These are phyloP conservation scores for Blastobotrys indianensis DNA, from an alignment of 1,139 yeast species.

Conservation along the genomic window DNA sequence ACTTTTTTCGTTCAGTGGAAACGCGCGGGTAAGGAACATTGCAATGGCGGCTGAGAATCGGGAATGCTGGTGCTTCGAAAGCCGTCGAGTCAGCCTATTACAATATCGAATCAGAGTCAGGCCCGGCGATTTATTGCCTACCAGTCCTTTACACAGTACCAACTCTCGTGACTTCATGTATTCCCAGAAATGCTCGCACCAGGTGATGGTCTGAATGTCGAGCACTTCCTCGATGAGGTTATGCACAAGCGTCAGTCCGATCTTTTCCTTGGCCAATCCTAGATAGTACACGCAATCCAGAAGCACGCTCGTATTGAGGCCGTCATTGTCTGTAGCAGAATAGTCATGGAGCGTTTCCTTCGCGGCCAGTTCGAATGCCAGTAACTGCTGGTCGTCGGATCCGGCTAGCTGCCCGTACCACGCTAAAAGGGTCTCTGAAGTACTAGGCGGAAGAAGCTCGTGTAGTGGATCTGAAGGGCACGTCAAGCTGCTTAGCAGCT, in stretches of 20 bases:
- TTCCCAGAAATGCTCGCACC: slow-evolving; percentile 35
- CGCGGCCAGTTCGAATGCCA: slow-evolving; percentile 9
- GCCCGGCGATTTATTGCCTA: slow-evolving; percentile 35
- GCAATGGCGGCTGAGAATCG: slow-evolving; percentile 36
- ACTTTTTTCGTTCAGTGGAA: slow-evolving; percentile 36
- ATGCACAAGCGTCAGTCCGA: slow-evolving; percentile 22
- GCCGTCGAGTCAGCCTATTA: slow-evolving; percentile 34
- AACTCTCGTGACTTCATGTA: slow-evolving; percentile 31
- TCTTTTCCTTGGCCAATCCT: slow-evolving; percentile 1
- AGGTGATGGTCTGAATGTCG: slow-evolving; percentile 33
- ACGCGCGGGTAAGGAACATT: slow-evolving; percentile 35
- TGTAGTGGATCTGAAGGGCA: too few relatives aligned
- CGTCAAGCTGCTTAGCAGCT: too few relatives aligned
- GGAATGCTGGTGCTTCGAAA: slow-evolving; percentile 35
- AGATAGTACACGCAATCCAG: slow-evolving; percentile 5
- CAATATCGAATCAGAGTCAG: slow-evolving; percentile 36
- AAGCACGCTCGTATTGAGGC: not conserved
- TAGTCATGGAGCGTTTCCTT: slow-evolving; percentile 9
- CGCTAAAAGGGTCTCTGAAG: too few relatives aligned
- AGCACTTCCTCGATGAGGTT: slow-evolving; percentile 33
- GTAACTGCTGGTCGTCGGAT: not conserved
- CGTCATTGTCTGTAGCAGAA: slow-evolving; percentile 1
- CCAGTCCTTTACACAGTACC: slow-evolving; percentile 26
- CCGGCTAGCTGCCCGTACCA: too few relatives aligned
- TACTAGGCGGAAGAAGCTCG: too few relatives aligned